Evolutionary conservation across 257 asterid species (phyloP), one percentile per base, ranked within the genome.

Genomic region (Dorcoceras hygrometricum): DNA sequence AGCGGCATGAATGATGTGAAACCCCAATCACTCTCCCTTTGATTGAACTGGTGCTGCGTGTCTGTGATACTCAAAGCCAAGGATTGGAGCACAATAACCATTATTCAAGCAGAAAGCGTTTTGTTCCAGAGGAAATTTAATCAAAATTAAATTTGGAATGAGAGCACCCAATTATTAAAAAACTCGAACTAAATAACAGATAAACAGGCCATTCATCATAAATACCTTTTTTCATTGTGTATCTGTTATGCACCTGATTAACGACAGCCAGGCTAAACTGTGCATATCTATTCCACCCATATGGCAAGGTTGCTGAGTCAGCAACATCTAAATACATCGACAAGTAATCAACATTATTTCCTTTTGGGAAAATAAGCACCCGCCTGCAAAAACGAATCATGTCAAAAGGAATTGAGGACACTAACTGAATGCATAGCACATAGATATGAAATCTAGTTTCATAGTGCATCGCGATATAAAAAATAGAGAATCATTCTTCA

Each of bases 1-100:
- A 90, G 95, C 78, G 90, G 95, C 97, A 93, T 90, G 90, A 93
- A 90, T 71, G 96, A 85, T 23, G 95, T 90, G 82, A 90, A 93
- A 65, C 99, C 99, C 99, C 99, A 93, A 72, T 93, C 99, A 76
- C 97, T 86, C 83, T 90, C 96, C 83, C 95, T 85, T 75, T 87
- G 95, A 73, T 86, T 91, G 85, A 93, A 93, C 79, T 86, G 96
- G 79, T 93, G 99, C 58, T 93, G 97, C 19, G 99, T 84, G 72
- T 93, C 99, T 93, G 93, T 77, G 71, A 62, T 78, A 80, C 50
- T 65, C 63, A 76, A 23, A 62, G 53, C 53, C 18, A 71, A 74
- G 59, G 39, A 63, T 60, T 34, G 56, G 12, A 27, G 68, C 51
- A 77, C 20, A 62, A 65, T 71, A 67, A 74, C 63, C 68, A 65